Base-by-base conservation (phyloP, 2,329 filamentous ascomycete species). In the Lomentospora prolificans region DNA sequence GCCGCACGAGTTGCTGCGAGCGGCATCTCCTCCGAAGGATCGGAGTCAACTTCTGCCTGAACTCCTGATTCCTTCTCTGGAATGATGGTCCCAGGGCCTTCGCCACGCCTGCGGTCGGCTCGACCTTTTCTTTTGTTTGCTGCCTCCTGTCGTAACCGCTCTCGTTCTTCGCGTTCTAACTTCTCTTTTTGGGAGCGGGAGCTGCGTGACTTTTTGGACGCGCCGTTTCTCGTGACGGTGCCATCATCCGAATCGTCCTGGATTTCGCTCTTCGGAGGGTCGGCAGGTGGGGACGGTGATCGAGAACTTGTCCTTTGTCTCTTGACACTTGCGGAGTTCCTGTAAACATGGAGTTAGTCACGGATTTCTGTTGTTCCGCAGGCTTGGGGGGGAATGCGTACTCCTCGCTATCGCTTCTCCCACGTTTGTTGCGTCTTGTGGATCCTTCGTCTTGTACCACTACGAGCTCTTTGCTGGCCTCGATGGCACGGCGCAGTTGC, bases 321-420 rank as follows among this genome's bases (percentile, higher is more conserved):
- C 73, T 97, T 97, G 51, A 81, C 71, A 58, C 77, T 81, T 60
- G 48, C 25, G 9, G 55, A 17, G 24, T 56, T 56, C n/a, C 55
- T 52, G 17, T 12, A 53, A 50, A 46, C 5, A 22, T 5, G 19
- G 24, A 17, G 25, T 24, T n/a, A n/a, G n/a, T n/a, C n/a, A n/a
- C n/a, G n/a, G n/a, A n/a, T n/a, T n/a, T n/a, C n/a, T n/a, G n/a
- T n/a, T n/a, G n/a, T n/a, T n/a, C n/a, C n/a, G n/a, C n/a, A n/a
- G 63, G 64, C 57, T 54, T 57, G 28, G 57, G 63, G 58, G 55
- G 57, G 50, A 36, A 51, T 28, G 82, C 90, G 71, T 78, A 97
- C 92, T 95, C 89, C 79, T 96, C 90, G 66, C 90, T 96, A 59
- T 94, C 90, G 64, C 94, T 95, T 59, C 92, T 82, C 59, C 85